Base-by-base conservation (phyloP, 495 filamentous ascomycete genomes). In the Hypoxylon fuscum region DNA sequence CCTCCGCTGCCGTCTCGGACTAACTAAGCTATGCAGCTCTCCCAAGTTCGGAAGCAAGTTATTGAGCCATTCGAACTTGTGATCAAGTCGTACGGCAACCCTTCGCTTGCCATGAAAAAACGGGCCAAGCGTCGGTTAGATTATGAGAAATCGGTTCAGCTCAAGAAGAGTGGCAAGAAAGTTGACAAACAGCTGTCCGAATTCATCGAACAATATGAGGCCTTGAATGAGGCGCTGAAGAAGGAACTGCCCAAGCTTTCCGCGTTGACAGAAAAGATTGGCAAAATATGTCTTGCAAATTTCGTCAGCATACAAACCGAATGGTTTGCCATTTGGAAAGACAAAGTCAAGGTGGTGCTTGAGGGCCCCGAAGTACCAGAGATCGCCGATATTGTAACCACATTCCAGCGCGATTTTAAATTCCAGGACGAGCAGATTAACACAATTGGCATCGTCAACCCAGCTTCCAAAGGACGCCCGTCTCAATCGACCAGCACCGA, bases 221-320 rank as follows among this genome's bases (percentile, higher is more conserved):
- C 92, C 6, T 79, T 98, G 47, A 98, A 97, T 64, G 90, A 97
- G 27, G 89, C 92, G 0, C 78, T 98, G 55, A 97, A 96, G 72
- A 88, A 93, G 37, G 94, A 98, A 66, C 81, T 99, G 21, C 95
- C 95, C 9, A 90, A 88, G 67, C 85, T 99, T 10, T 97, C 91
- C 57, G 74, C 74, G 9, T 73, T 93, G 44, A 96, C 93, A 0
- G 88, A 87, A 47, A 89, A 87, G 64, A 75, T 97, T 42, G 89
- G 92, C 59, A 88, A 92, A 61, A 87, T 88, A 0, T 92, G 90
- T 58, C 76, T 97, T 27, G 83, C 82, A 53, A 91, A 90, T 67
- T 92, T 97, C 64, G 83, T 97, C 48, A 80, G 88, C 54, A 85
- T 96, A 34, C 93, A 97, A 60, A 77, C 83, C 2, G 75, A 87